phyloP scores from a whole-genome alignment of 768 basidiomycete genomes.

The Calocybe gangraenosa region DNA sequence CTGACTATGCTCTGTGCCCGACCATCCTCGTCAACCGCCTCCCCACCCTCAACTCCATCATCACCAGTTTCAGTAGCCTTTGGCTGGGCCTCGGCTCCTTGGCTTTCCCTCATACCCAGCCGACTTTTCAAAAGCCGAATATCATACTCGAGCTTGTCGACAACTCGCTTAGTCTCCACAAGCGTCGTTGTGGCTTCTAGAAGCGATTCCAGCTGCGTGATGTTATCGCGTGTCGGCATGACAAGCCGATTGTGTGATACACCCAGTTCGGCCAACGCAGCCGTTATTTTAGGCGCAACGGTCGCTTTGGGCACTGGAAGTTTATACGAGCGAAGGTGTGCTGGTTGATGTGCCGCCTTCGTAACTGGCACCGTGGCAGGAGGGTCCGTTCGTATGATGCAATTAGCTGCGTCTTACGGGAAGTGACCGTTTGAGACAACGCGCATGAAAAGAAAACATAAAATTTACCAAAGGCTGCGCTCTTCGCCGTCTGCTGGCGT shows the following conservation, averaged over 20 bases:
- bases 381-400: conserved; percentile 67
- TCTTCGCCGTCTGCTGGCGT: conserved; percentile 47
- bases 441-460: not conserved
- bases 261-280: conserved; percentile 73
- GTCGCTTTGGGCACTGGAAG: conserved; percentile 75
- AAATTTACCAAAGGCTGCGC: conserved; percentile 52
- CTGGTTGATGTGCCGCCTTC: conserved; percentile 78
- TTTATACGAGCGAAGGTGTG: conserved; percentile 83
- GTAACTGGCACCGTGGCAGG: conserved; percentile 49
- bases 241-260: conserved; percentile 72
- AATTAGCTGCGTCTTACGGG: conserved; percentile 58
- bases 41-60: conserved; percentile 33
- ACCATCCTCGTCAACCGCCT: conserved; percentile 41
- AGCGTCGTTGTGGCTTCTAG: conserved; percentile 67
- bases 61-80: conserved; percentile 41
- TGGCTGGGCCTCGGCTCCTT: conserved; percentile 30
- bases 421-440: conserved; percentile 12
- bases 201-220: conserved; percentile 67
- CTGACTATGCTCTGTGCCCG: conserved; percentile 67
- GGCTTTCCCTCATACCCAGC: conserved; percentile 47
- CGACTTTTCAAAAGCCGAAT: conserved; percentile 66
- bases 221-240: conserved; percentile 90
- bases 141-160: conserved; percentile 87
- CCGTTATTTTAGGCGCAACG: conserved; percentile 70
- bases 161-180: conserved; percentile 84